Conservation (phyloP, 2,329 filamentous ascomycete genomes). For the Cladosporium sp. region DNA sequence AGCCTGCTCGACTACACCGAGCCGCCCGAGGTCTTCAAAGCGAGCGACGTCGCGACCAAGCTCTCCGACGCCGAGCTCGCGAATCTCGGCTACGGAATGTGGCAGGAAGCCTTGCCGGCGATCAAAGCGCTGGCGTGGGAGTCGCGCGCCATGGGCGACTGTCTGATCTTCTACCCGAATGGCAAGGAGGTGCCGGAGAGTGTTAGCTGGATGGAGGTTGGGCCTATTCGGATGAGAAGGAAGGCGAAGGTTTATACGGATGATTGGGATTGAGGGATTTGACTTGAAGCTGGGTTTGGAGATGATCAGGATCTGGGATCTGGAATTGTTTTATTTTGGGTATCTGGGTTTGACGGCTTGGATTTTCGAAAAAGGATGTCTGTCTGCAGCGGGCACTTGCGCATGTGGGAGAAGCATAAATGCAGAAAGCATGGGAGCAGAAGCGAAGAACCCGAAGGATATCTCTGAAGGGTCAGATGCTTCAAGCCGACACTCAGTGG, state of each 20-base stretch:
- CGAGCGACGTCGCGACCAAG: conserved; percentile 45
- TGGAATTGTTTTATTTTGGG: too few species aligned
- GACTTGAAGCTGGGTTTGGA: neutral
- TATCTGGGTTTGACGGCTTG: too few species aligned
- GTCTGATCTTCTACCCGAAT: conserved; percentile 44
- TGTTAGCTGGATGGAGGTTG: conserved; percentile 37
- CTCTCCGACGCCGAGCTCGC: conserved; percentile 39
- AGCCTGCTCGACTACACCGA: conserved; percentile 28
- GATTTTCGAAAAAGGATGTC: too few species aligned
- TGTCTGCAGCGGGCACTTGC: too few species aligned
- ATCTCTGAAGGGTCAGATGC: too few species aligned
- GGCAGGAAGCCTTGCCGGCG: conserved; percentile 44
- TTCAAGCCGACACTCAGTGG: too few species aligned
- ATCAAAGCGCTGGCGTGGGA: conserved; percentile 45
- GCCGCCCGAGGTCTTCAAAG: conserved; percentile 48
- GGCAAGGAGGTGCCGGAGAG: conserved; percentile 37
- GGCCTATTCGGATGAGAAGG: conserved; percentile 41
- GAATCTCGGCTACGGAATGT: conserved; percentile 33
- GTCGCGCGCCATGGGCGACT: conserved; percentile 39
- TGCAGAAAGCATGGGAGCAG: too few species aligned
- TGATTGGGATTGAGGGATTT: neutral
- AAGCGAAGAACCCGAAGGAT: too few species aligned
- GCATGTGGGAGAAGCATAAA: too few species aligned
- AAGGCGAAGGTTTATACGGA: conserved; percentile 11
- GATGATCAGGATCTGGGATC: too few species aligned